phyloP scores from a whole-genome alignment of 1,284 basidiomycete species.

The Sanghuangporus baumii region DNA sequence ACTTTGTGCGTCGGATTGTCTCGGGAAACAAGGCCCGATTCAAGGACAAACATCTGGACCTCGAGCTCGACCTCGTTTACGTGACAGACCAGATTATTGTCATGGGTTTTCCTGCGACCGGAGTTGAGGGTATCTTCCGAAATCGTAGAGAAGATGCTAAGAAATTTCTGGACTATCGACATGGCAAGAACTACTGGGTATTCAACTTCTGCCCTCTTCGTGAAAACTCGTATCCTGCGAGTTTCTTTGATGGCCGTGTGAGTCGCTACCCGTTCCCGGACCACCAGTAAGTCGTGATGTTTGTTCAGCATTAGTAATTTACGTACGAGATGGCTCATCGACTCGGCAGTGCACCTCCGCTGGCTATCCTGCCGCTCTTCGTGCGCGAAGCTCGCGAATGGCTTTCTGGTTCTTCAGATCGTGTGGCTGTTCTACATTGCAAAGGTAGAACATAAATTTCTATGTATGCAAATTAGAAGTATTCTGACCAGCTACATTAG shows the following conservation, averaged over 20 bases:
- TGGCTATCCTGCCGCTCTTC: conserved; percentile 73
- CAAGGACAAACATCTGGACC: conserved; percentile 58
- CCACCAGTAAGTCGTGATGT: conserved; percentile 56
- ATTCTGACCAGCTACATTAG: conserved; percentile 29
- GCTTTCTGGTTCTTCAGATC: conserved; percentile 61
- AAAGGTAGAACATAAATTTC: conserved; percentile 47
- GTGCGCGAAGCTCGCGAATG: conserved; percentile 77
- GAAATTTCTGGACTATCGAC: conserved; percentile 69
- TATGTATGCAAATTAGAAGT: not conserved
- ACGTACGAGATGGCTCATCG: not conserved
- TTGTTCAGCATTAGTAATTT: conserved; percentile 13
- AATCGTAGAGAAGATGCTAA: conserved; percentile 77
- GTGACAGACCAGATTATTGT: conserved; percentile 80
- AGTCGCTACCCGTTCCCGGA: conserved; percentile 87
- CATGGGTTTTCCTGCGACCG: conserved; percentile 85
- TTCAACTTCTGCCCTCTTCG: conserved; percentile 84
- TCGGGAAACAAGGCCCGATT: conserved; percentile 78
- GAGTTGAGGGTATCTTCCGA: conserved; percentile 76
- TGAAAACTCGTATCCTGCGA: conserved; percentile 64
- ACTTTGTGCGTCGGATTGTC: conserved; percentile 59
- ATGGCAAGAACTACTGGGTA: conserved; percentile 75
- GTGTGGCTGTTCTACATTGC: conserved; percentile 83
- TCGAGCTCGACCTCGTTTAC: conserved; percentile 82
- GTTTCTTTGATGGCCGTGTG: conserved; percentile 62
- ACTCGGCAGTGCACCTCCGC: conserved; percentile 64